Evolutionary conservation across 2,329 filamentous ascomycete genomes (phyloP).

Genomic region (Fusarium beomiforme): DNA sequence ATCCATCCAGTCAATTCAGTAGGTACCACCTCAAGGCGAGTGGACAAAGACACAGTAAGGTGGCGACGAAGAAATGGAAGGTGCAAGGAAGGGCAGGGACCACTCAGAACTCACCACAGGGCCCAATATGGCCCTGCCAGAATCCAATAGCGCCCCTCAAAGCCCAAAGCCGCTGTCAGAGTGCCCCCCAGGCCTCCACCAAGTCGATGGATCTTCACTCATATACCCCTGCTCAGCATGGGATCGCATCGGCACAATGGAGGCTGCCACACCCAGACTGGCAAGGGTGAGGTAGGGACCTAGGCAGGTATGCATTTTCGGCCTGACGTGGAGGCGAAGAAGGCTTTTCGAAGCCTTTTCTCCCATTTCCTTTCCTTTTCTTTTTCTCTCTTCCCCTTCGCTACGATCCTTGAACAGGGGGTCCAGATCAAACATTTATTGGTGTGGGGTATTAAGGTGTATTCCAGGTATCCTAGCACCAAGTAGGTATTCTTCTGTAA

Average conservation of each 20-base stretch:
- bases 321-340: conserved; percentile 24
- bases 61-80: conserved; percentile 30
- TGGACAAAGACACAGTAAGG: background rate
- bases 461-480: background rate
- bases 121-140: background rate
- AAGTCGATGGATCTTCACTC: conserved; percentile 33
- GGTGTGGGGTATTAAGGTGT: background rate
- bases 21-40: background rate
- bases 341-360: conserved; percentile 19
- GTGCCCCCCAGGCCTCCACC: conserved; percentile 13
- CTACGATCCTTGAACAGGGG: background rate
- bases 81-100: conserved; percentile 12
- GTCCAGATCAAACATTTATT: conserved; percentile 5
- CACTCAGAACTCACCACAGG: background rate
- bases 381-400: background rate
- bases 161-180: background rate
- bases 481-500: background rate
- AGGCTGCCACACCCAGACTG: conserved; percentile 9
- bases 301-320: conserved; percentile 1
- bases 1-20: background rate
- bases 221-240: background rate
- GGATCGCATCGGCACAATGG: conserved; percentile 18
- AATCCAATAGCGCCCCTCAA: conserved; percentile 15
- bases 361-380: background rate
- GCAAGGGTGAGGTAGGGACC: background rate